Evolutionary conservation across 441 rosid species (phyloP).

Genomic region (Croton setiger): DNA sequence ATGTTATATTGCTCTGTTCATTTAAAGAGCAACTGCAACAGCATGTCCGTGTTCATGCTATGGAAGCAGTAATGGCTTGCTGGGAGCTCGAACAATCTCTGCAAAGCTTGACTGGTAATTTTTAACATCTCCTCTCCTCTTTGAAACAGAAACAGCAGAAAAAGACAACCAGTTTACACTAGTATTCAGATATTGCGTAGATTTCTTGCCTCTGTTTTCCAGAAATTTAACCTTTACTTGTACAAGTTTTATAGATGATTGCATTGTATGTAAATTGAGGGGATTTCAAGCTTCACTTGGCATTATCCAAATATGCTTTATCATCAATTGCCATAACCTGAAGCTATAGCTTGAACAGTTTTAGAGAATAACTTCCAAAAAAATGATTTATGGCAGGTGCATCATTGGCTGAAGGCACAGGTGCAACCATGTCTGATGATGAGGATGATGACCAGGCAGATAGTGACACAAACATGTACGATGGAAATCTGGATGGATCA

Average conservation of each 20-base stretch:
- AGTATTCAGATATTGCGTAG: not conserved
- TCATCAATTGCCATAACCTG: not conserved
- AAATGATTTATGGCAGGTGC: slow-evolving; percentile 51
- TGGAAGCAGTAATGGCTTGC: slow-evolving; percentile 99
- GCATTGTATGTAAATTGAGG: not conserved
- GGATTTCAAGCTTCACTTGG: not conserved
- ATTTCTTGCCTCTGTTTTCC: not conserved
- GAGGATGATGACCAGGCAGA: slow-evolving; percentile 84
- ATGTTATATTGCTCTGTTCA: slow-evolving; percentile 83
- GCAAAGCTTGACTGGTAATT: slow-evolving; percentile 87
- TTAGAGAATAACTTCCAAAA: not conserved
- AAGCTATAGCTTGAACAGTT: too few relatives aligned
- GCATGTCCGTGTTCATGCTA: slow-evolving; percentile 97
- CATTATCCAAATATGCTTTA: not conserved
- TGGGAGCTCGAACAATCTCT: slow-evolving; percentile 98
- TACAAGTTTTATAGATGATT: not conserved
- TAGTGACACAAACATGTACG: slow-evolving; percentile 75
- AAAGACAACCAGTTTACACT: not conserved
- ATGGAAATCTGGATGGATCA: slow-evolving; percentile 65
- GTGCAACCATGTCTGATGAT: slow-evolving; percentile 97
- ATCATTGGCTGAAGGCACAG: slow-evolving; percentile 88
- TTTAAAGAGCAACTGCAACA: slow-evolving; percentile 98
- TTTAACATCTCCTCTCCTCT: not conserved
- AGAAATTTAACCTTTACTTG: not conserved
- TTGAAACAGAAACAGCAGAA: not conserved